Conservation (phyloP, 2,329 filamentous ascomycete genomes). For the Plenodomus tracheiphilus region DNA sequence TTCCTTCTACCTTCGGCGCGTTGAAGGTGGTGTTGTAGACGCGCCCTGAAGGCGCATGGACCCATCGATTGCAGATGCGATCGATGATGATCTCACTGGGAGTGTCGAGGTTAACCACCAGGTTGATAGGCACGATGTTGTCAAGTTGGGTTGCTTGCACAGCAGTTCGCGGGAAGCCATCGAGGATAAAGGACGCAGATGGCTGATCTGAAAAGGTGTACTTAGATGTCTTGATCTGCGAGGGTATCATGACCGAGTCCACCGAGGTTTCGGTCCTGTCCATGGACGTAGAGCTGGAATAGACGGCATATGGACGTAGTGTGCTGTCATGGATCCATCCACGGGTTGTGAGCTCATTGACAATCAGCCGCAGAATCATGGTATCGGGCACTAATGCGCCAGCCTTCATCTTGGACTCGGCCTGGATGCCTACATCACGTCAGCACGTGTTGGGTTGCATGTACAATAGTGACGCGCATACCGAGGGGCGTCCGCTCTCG, state of each 20-base stretch:
- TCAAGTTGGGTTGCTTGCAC: conserved; percentile 78
- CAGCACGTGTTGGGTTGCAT: conserved; percentile 10
- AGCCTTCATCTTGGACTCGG: conserved; percentile 83
- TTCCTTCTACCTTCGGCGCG: conserved; percentile 75
- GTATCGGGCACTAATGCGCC: conserved; percentile 90
- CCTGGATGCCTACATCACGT: conserved; percentile 72
- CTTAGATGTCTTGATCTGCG: conserved; percentile 37
- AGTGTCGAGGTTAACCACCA: conserved; percentile 84
- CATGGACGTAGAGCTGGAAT: conserved; percentile 42
- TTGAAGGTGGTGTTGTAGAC: conserved; percentile 97
- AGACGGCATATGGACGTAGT: conserved; percentile 52
- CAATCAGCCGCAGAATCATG: conserved; percentile 89
- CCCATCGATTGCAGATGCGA: conserved; percentile 89
- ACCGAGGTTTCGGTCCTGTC: conserved; percentile 33
- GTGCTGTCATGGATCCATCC: conserved; percentile 72
- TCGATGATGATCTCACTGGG: conserved; percentile 85
- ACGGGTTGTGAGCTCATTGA: conserved; percentile 80
- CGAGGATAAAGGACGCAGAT: conserved; percentile 86
- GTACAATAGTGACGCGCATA: conserved; percentile 46
- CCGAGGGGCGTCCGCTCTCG: conserved; percentile 83
- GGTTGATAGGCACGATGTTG: conserved; percentile 85
- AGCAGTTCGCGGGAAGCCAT: conserved; percentile 91
- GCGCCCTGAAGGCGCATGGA: conserved; percentile 86
- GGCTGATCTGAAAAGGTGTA: conserved; percentile 66
- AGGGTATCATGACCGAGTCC: conserved; percentile 49